A percentile compares a stretch with the other conserved stretches of the same genome.
These are phyloP conservation scores for Exophiala sp. DNA, from an alignment of 2,329 filamentous ascomycete genomes.

Conservation along the genomic window DNA sequence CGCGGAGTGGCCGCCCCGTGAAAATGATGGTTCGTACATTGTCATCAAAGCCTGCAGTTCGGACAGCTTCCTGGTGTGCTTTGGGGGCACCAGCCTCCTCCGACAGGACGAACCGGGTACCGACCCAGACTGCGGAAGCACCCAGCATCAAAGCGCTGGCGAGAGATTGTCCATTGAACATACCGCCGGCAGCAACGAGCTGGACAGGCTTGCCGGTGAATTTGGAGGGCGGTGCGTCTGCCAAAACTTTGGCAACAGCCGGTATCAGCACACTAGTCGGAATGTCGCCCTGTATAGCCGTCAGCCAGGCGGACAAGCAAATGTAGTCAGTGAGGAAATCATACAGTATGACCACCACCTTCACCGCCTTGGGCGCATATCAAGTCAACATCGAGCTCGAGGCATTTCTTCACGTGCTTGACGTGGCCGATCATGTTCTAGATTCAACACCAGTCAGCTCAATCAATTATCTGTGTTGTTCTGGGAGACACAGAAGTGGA, in stretches of 20 bases:
- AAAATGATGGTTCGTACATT: conserved; percentile 98
- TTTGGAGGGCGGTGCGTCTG: conserved; percentile 69
- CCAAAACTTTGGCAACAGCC: conserved; percentile 74
- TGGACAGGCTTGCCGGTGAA: conserved; percentile 82
- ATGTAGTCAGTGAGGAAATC: background rate
- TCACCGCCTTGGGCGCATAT: conserved; percentile 98
- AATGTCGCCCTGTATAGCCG: conserved; percentile 60
- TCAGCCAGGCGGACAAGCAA: conserved; percentile 33
- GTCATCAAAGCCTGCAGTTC: conserved; percentile 86
- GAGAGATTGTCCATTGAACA: conserved; percentile 85
- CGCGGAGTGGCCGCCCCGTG: conserved; percentile 89
- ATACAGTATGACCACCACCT: conserved; percentile 75
- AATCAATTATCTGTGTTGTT: background rate
- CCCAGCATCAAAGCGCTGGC: conserved; percentile 90
- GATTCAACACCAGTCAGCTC: conserved; percentile 42
- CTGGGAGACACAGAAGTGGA: background rate
- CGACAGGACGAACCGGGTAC: conserved; percentile 87
- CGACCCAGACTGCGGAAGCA: conserved; percentile 89
- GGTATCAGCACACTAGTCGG: conserved; percentile 90
- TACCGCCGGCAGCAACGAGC: conserved; percentile 87
- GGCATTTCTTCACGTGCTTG: conserved; percentile 96
- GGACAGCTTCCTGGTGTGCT: conserved; percentile 91
- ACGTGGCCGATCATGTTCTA: conserved; percentile 99
- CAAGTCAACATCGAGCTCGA: conserved; percentile 86
- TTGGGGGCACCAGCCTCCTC: conserved; percentile 92